Evolutionary conservation across 257 asterid species (phyloP), one percentile per base, ranked within the genome.

Genomic region (Cinchona pubescens): DNA sequence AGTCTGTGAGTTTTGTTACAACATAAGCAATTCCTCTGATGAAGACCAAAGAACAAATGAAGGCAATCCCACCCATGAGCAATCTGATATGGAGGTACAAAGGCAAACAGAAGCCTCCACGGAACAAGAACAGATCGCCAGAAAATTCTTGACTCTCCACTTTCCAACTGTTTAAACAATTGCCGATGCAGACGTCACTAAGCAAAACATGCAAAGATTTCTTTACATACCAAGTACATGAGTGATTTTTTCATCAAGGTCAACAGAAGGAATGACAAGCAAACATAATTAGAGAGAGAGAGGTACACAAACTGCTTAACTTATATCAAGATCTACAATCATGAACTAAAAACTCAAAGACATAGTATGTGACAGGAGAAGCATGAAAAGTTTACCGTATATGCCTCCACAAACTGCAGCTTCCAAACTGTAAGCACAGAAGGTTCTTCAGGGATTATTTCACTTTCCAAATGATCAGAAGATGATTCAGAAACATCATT

Each of bases 21-120:
- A 89, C 60, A 75, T 87, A 94, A 65, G 98, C 98, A 76, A 94
- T 86, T 81, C 94, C 96, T 61, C 94, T 88, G 23, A 94, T 94
- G 83, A 94, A 94, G 75, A 76, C 55, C 76, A 94, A 79, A 40
- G 97, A 88, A 82, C 86, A 82, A 55, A 89, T 53, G 87, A 94
- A 94, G 75, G 98, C 94, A 78, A 90, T 78, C 98, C 97, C 92
- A 55, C 97, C 98, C 73, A n/a, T 94, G 93, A 69, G 96, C 97
- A 72, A 92, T 92, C 79, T 92, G 96, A 88, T 84, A 86, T 11
- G 97, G 97, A 73, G 97, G 97, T 61, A 92, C 92, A 75, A 92
- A 85, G 8, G 97, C 98, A 71, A 94, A 94, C 63, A 94, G 78
- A 23, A 92, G 77, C 83, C 92, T 86, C 98, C 97, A 94, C 5